phyloP scores from a whole-genome alignment of 495 filamentous ascomycete species.

The Lindgomyces ingoldianus region DNA sequence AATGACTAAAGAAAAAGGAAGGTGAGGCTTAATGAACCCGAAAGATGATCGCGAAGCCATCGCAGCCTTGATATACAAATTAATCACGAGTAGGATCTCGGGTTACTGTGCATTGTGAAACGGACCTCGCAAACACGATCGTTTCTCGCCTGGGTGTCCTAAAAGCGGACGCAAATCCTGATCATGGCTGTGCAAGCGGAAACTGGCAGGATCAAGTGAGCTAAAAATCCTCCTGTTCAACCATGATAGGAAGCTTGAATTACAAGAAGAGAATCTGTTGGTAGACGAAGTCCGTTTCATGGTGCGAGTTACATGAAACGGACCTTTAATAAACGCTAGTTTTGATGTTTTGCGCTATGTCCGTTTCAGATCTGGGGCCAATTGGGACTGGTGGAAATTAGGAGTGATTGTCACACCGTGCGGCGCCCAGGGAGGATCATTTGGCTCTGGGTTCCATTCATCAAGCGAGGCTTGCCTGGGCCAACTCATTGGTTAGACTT shows the following conservation, averaged over 20 bases:
- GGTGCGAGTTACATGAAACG: not conserved
- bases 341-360: not conserved
- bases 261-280: not conserved
- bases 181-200: not conserved
- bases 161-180: not conserved
- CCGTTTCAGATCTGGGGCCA: not conserved
- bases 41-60: not conserved
- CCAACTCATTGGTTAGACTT: no score
- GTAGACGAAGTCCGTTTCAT: slow-evolving; percentile 1
- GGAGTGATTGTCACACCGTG: not conserved
- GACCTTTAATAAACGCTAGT: not conserved
- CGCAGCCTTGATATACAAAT: no score
- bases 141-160: no score
- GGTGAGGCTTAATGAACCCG: not conserved
- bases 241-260: not conserved
- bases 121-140: no score
- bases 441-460: no score
- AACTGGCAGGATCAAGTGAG: not conserved
- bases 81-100: no score
- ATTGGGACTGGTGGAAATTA: not conserved
- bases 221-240: not conserved
- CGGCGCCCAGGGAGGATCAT: not conserved
- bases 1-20: slow-evolving; percentile 14
- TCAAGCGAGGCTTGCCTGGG: no score
- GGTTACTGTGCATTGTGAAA: no score